These are phyloP conservation scores for Naganishia vishniacii DNA, from an alignment of 768 basidiomycete species.

Conservation along the genomic window DNA sequence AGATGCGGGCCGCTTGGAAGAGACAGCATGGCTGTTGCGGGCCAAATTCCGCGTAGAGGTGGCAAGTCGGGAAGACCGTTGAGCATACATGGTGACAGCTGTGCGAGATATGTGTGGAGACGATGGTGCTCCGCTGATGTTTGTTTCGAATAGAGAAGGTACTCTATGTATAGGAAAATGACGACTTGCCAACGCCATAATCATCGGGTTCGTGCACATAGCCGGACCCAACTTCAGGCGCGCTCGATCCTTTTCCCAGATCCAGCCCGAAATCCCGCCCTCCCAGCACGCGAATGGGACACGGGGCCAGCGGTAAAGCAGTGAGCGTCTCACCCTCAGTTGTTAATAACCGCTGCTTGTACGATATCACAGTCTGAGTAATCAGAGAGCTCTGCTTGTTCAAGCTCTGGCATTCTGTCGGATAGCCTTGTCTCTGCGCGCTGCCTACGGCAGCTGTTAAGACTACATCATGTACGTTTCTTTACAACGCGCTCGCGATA, in stretches of 20 bases:
- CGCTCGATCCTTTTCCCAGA: neutral
- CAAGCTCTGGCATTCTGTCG: too few relatives aligned
- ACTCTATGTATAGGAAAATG: neutral
- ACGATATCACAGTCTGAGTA: neutral
- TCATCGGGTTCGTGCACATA: neutral
- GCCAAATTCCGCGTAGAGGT: neutral
- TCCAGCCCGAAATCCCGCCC: too few relatives aligned
- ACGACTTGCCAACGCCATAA: neutral
- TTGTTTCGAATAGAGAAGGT: too few relatives aligned
- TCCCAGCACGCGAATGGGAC: neutral
- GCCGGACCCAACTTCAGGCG: neutral
- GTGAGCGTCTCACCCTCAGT: too few relatives aligned
- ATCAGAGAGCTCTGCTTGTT: too few relatives aligned
- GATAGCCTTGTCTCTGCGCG: too few relatives aligned
- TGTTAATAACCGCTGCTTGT: neutral
- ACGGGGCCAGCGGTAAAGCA: neutral
- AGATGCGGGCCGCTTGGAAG: slow-evolving; percentile 31
- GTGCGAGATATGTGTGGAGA: neutral
- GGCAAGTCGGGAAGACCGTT: neutral
- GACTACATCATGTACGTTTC: too few relatives aligned
- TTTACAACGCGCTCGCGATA: neutral
- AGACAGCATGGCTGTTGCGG: slow-evolving; percentile 1
- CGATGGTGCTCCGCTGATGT: neutral
- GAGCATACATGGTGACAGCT: neutral
- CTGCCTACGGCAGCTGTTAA: too few relatives aligned